Evolutionary conservation across 805 yeast species (phyloP), one percentile per base, ranked within the genome.

Genomic region (Metschnikowia cerradonensis): DNA sequence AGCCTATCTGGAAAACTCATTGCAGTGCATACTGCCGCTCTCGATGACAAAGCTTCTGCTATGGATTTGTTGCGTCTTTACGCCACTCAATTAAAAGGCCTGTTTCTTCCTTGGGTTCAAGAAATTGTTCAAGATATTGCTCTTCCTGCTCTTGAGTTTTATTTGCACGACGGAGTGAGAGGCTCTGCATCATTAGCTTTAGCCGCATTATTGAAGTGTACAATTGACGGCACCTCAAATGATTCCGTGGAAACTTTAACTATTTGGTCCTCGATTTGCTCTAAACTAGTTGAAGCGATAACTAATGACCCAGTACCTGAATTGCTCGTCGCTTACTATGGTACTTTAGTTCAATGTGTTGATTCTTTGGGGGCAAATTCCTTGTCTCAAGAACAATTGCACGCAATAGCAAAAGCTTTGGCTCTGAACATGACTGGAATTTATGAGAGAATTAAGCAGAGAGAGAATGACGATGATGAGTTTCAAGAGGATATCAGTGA

Each of bases 11-110:
- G 98, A 48, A 91, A 90, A 67, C 91, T 89, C 62, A 82, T 94
- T 61, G 98, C 97, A 20, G 90, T 94, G 47, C 96, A 92, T 65
- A 91, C 97, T 3, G 90, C 97, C 11, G 75, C 88, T n/a, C 76
- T 94, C 52, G 99, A 94, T 64, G 98, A 92, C 56, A 94, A 94
- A 70, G 91, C 89, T 3, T 79, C 86, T 40, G 97, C 98, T 6
- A 88, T 94, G 75, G 97, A 92, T 63, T 73, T 92, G 47, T 73
- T 94, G 48, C 81, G 89, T 56, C 81, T 85, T 5, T 94, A 94
- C 64, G 96, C 97, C 14, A 83, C 86, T 44, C 87, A 88, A 53
- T 78, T 94, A 55, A 89, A 88, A 55, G 91, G 80, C 22, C 86
- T 81, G 49, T 94, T 94, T 67, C 86, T 80, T 59, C 91, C 89